Percentiles rank a stretch among this genome's conserved stretches.
Evolutionary conservation across 1,284 basidiomycete species (phyloP).

Genomic region (Cutaneotrichosporon mucoides): DNA sequence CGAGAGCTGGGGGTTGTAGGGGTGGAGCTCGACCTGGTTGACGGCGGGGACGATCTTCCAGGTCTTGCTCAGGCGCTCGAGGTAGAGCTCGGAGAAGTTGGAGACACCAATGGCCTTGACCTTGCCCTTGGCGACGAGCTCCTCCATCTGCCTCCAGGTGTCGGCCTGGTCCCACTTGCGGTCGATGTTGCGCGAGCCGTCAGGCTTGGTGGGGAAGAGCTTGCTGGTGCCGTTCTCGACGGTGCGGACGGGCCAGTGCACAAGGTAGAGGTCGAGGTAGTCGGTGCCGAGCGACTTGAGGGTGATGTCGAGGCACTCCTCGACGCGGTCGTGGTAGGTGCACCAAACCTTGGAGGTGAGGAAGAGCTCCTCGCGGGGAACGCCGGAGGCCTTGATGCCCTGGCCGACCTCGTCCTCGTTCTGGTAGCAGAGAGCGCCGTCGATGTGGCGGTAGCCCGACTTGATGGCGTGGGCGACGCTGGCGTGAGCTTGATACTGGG

Average conservation of each 20-base stretch:
- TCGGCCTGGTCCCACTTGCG: constrained; percentile 52
- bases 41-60: constrained; percentile 62
- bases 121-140: constrained; percentile 54
- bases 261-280: constrained; percentile 77
- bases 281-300: constrained; percentile 65
- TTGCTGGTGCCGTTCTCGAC: constrained; percentile 35
- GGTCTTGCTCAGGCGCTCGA: constrained; percentile 54
- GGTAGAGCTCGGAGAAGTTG: constrained; percentile 31
- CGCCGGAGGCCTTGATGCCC: constrained; percentile 70
- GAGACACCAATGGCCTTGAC: constrained; percentile 54
- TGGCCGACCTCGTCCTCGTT: constrained; percentile 82
- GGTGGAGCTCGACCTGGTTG: constrained; percentile 69
- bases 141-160: constrained; percentile 63
- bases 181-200: constrained; percentile 46
- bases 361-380: constrained; percentile 74
- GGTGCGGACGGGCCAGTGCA: constrained; percentile 49
- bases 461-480: constrained; percentile 66
- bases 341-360: constrained; percentile 55
- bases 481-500: background rate
- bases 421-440: constrained; percentile 65
- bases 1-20: constrained; percentile 66
- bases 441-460: constrained; percentile 71
- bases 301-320: constrained; percentile 62
- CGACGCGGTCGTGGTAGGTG: constrained; percentile 60
- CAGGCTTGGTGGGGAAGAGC: constrained; percentile 42